Conservation (phyloP, 208 protist species). For the Crithidia brevicula region DNA sequence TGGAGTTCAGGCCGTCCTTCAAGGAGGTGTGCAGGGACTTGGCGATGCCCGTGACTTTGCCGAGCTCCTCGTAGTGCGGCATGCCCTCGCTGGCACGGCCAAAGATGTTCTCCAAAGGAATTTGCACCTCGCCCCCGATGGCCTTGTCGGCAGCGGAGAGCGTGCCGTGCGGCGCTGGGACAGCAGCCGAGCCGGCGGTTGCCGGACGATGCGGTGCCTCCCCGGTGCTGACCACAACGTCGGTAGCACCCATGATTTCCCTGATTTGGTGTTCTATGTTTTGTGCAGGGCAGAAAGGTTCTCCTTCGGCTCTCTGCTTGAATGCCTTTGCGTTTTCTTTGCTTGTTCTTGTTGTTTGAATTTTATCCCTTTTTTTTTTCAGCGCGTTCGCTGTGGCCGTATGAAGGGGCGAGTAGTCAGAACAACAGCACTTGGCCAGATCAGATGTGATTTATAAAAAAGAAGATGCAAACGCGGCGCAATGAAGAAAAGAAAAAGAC, state of each 20-base stretch:
- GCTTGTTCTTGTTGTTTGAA: too few relatives aligned
- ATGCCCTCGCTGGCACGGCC: conserved; percentile 53
- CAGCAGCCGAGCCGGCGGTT: conserved; percentile 35
- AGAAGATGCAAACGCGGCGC: too few relatives aligned
- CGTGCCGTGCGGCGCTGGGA: conserved; percentile 38
- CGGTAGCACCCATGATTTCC: conserved; percentile 5
- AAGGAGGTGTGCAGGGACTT: conserved; percentile 49
- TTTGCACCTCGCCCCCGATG: conserved; percentile 19
- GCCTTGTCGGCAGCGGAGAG: conserved; percentile 46
- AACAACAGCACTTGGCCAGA: too few relatives aligned
- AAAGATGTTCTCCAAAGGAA: conserved; percentile 64
- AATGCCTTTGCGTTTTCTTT: too few relatives aligned
- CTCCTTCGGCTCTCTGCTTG: too few relatives aligned
- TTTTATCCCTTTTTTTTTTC: too few relatives aligned
- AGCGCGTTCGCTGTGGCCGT: too few relatives aligned
- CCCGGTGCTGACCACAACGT: conserved; percentile 15
- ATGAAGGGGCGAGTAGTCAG: too few relatives aligned
- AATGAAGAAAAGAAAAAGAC: neutral
- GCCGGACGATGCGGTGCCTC: conserved; percentile 42
- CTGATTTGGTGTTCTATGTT: neutral
- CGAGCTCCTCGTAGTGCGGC: conserved; percentile 62
- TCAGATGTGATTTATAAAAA: neutral
- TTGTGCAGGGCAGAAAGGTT: too few relatives aligned
- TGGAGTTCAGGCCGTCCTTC: conserved; percentile 34
- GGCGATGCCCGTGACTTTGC: conserved; percentile 55